Evolutionary conservation across 768 basidiomycete species (phyloP), one percentile per base, ranked within the genome.

Genomic region (Phylloporus scabripes): DNA sequence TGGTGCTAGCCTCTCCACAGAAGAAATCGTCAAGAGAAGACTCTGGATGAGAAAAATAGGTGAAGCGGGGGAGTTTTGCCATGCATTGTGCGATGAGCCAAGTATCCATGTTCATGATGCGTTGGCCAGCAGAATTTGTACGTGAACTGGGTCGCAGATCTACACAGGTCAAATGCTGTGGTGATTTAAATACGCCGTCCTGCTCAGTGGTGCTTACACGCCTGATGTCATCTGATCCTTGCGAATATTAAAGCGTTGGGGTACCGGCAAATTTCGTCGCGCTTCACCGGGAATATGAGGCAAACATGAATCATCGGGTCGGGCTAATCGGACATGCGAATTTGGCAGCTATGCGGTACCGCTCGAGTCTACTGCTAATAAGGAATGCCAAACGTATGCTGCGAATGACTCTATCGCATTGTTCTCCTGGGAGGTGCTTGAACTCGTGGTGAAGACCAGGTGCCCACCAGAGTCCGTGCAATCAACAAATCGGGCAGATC

Each of bases 41-140:
- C 21, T 56, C 47, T 28, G 45, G 50, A 42, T 57, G 50, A 33
- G 56, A 57, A 24, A 58, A 47, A n/a, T 46, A 49, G 2, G 45
- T 57, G 24, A 14, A 1, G n/a, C 6, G 28, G 17, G 42, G 56
- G 18, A 58, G 39, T 32, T 48, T 54, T 15, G 33, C 48, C 42
- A 58, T 58, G 43, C 52, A 54, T 11, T 48, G 48, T 7, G 46
- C 48, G 28, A 58, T 38, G 36, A 50, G 39, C 51, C 56, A 54
- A 24, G 46, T 18, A 11, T 48, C 39, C 52, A 48, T 57, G 34
- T 9, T 18, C 2, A 31, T 11, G 46, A 36, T n/a, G 31, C 9
- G 33, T 42, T 2, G 3, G 8, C 29, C 21, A 32, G 32, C 29
- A 23, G 41, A 38, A 18, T 46, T 42, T 32, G 46, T 48, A 20